Evolutionary conservation across 306 rosid species (phyloP), one percentile per base, ranked within the genome.

Genomic region (Purshia tridentata): DNA sequence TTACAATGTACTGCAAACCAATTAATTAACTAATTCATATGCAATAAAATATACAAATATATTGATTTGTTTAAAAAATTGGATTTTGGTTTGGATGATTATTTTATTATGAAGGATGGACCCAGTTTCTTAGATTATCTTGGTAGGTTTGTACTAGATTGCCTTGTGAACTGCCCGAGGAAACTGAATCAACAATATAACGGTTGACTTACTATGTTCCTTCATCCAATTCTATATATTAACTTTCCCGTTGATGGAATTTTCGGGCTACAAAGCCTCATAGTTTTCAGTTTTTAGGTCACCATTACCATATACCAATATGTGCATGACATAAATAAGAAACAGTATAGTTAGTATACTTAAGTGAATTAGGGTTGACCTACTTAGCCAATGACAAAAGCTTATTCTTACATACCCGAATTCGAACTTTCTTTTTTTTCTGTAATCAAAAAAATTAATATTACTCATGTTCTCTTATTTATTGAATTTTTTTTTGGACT

Each of bases 121-220:
- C 68, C 76, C 37, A 80, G 67, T 75, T 80, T 73, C 16, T 58
- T 48, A 84, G 15, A 78, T 76, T 76, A 82, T 84, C 75, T 53
- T 29, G 14, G 7, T 70, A 64, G 66, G 77, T 45, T 40, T 56
- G 65, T 51, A 64, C 91, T 85, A 85, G 91, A 81, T 85, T 81
- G 82, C 76, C 67, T 55, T 50, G 72, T 78, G 82, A 74, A 87
- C 86, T 77, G 83, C 84, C 86, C 83, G 22, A 80, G 73, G 80
- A 80, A 86, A 76, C 81, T 23, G 84, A 87, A 48, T 65, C 44
- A 84, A 78, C 77, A 74, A 73, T 64, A 46, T 68, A 47, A 60
- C 65, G 59, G 81, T 81, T 84, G 85, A 75, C 85, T 64, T 69
- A 6, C 1, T 67, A 22, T 73, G 65, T 61, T 67, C 65, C 65